These are phyloP conservation scores for Candida caryicola DNA, from an alignment of 805 yeast genomes.

Conservation along the genomic window DNA sequence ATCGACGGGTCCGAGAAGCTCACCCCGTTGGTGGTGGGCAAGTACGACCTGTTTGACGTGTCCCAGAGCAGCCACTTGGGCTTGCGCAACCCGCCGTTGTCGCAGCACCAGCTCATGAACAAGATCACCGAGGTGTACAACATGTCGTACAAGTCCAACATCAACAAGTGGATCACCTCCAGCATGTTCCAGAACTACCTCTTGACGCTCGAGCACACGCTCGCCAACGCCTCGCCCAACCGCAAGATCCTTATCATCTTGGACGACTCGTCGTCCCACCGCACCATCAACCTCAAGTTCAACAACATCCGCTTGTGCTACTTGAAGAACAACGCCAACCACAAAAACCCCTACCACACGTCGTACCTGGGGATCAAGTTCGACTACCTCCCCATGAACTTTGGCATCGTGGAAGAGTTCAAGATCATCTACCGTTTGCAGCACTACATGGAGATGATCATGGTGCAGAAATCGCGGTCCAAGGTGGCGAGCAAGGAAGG, in stretches of 20 bases:
- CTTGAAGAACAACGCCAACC: conserved; percentile 37
- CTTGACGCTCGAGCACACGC: conserved; percentile 55
- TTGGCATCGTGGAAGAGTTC: conserved; percentile 64
- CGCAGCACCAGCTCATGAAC: conserved; percentile 14
- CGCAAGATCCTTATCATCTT: conserved; percentile 54
- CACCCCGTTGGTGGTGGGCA: conserved; percentile 59
- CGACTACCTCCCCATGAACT: conserved; percentile 57
- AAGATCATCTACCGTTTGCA: conserved; percentile 55
- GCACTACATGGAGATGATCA: conserved; percentile 50
- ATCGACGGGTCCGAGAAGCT: conserved; percentile 62
- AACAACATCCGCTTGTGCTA: conserved; percentile 34
- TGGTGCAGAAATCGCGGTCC: conserved; percentile 24
- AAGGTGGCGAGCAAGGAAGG: conserved; percentile 4
- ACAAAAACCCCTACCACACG: conserved; percentile 35
- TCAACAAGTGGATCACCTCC: conserved; percentile 62
- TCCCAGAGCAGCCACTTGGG: conserved; percentile 24
- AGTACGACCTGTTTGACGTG: conserved; percentile 46
- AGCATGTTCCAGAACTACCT: conserved; percentile 62
- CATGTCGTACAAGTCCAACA: conserved; percentile 55
- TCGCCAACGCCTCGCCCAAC: conserved; percentile 38
- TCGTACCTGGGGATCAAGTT: conserved; percentile 45
- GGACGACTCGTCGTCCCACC: conserved; percentile 62
- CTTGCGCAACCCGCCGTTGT: conserved; percentile 15
- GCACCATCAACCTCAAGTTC: conserved; percentile 45
- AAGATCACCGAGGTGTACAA: conserved; percentile 52